Conservation (phyloP, 2,329 filamentous ascomycete genomes). For the Sporothrix mexicana region DNA sequence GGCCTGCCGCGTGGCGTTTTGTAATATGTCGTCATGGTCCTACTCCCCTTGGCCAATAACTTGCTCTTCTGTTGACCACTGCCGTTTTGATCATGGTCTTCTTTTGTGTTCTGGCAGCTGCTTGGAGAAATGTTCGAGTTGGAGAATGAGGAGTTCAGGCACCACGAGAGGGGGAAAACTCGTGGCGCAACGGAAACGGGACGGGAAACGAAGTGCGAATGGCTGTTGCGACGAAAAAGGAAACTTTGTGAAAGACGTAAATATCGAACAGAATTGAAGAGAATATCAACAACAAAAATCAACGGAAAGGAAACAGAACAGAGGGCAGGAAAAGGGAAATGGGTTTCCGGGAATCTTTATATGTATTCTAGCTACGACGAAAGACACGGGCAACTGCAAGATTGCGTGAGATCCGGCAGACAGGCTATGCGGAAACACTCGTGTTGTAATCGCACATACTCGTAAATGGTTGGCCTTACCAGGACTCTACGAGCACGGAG, state of each 20-base stretch:
- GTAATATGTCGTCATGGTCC: not conserved
- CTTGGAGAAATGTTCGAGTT: not conserved
- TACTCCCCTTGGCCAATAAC: not conserved
- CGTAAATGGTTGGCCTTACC: not conserved
- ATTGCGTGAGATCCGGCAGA: not conserved
- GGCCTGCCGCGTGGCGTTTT: slow-evolving; percentile 5
- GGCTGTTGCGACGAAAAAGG: not conserved
- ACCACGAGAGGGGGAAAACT: not conserved
- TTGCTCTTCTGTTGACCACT: not conserved
- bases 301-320: not conserved
- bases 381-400: too few relatives aligned
- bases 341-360: not conserved
- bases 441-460: not conserved
- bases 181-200: not conserved
- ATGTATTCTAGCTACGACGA: not conserved
- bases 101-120: not conserved
- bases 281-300: not conserved
- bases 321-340: not conserved
- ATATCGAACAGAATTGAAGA: not conserved
- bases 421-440: not conserved
- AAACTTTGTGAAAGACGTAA: not conserved
- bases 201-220: slow-evolving; percentile 11
- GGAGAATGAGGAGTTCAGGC: slow-evolving; percentile 16
- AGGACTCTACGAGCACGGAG: not conserved
- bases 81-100: not conserved